These are phyloP conservation scores for Mesostigma viride DNA, from an alignment of 139 green algal genomes.

Conservation along the genomic window DNA sequence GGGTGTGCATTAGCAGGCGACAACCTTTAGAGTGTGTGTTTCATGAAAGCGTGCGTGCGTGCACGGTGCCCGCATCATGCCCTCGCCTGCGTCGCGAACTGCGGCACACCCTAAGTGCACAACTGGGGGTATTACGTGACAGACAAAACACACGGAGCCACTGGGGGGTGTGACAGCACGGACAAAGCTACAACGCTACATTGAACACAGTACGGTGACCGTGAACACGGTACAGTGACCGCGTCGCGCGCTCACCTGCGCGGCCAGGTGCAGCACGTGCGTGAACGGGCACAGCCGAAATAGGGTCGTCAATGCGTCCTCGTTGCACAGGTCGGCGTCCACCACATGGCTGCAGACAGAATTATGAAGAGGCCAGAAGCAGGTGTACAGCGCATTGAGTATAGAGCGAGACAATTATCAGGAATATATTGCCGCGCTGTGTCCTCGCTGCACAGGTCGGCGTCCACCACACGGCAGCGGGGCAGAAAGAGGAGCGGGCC, in stretches of 20 bases:
- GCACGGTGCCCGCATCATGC: too few relatives aligned
- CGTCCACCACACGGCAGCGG: slow-evolving; percentile 38
- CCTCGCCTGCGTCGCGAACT: background rate
- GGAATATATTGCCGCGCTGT: too few relatives aligned
- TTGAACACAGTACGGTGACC: background rate
- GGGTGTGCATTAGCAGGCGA: too few relatives aligned
- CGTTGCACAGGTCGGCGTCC: slow-evolving; percentile 57
- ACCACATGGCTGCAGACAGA: slow-evolving; percentile 29
- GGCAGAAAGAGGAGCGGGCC: too few relatives aligned
- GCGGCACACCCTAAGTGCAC: background rate
- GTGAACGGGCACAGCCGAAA: slow-evolving; percentile 54
- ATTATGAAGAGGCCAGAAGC: too few relatives aligned
- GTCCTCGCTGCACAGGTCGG: slow-evolving; percentile 50
- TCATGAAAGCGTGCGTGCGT: too few relatives aligned
- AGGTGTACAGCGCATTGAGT: too few relatives aligned
- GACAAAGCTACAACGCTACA: background rate
- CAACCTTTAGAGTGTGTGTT: too few relatives aligned
- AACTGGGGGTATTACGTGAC: background rate
- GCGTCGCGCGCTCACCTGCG: slow-evolving; percentile 31
- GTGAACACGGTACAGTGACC: background rate
- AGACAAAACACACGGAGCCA: background rate
- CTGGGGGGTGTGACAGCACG: background rate
- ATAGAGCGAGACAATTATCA: too few relatives aligned
- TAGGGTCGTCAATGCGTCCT: slow-evolving; percentile 36
- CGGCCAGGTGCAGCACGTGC: slow-evolving; percentile 65